Evolutionary conservation across 805 yeast species (phyloP).

Genomic region (Zygosaccharomyces siamensis): DNA sequence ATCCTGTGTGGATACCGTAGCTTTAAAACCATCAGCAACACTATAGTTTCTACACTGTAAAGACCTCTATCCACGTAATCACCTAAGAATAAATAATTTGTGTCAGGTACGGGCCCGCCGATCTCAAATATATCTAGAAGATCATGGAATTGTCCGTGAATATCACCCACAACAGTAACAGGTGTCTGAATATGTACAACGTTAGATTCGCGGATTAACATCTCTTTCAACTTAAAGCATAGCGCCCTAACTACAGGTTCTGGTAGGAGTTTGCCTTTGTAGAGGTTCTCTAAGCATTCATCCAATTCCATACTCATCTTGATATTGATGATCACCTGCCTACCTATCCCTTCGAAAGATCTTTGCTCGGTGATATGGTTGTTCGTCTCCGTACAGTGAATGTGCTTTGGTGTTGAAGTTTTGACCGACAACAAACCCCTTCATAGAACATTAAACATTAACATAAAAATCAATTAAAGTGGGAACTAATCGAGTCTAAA

Average conservation of each 20-base stretch:
- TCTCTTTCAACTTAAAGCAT: constrained; percentile 78
- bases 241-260: constrained; percentile 65
- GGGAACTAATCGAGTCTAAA: not conserved
- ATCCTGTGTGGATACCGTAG: constrained; percentile 84
- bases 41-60: constrained; percentile 89
- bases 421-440: constrained; percentile 8
- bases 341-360: not conserved
- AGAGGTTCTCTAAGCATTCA: constrained; percentile 61
- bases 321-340: not conserved
- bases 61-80: constrained; percentile 96
- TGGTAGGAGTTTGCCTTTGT: constrained; percentile 61
- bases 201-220: constrained; percentile 74
- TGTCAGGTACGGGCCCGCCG: constrained; percentile 90
- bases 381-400: not conserved
- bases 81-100: constrained; percentile 88
- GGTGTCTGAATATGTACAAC: constrained; percentile 82
- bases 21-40: constrained; percentile 74
- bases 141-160: constrained; percentile 96
- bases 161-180: constrained; percentile 94
- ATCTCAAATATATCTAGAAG: constrained; percentile 86
- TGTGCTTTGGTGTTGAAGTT: not conserved
- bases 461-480: not conserved
- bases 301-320: constrained; percentile 48
- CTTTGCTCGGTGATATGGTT: not conserved
- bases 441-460: not conserved